Evolutionary conservation across 805 yeast species (phyloP), one percentile per base, ranked within the genome.

Genomic region (Starmerella sirachaensis): DNA sequence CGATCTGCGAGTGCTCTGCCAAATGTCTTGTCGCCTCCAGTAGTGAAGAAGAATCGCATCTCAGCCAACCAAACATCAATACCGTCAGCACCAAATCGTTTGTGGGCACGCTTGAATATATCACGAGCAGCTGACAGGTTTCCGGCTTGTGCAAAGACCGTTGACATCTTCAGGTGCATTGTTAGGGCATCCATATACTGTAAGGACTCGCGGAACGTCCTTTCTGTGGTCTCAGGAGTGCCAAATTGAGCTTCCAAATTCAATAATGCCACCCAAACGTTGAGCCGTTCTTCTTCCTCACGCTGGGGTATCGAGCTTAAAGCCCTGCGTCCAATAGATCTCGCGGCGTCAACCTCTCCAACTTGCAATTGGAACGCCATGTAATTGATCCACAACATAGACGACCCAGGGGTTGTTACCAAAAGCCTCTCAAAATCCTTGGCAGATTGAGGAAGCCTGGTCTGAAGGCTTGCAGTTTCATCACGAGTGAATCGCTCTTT

Each of bases 281-380:
- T 91, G 61, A 85, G 60, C 60, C 85, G 83, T 59, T 91, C 97
- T 51, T 75, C 78, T 59, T 91, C 97, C 53, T 86, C 95, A 53
- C 95, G 74, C 62, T 76, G 83, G 52, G 73, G 76, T 50, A 91
- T 93, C 5, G 91, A 78, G 63, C 82, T 82, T 55, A 91, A 69
- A 2, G 97, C 98, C 46, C 98, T 74, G 51, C 78, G 81, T 31
- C 83, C 96, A 51, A 91, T 74, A 57, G 83, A 94, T 51, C 98
- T 75, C 8, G 96, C 95, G 61, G 82, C 84, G 26, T 88, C 96
- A 42, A 85, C 65, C 60, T 91, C 98, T 64, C 94, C 81, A 46
- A 88, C 67, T 60, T 86, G 95, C 47, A 91, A 68, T 60, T 86
- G 94, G 78, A 88, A 91, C 4, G 97, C 86, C 95, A 91, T 91